Conservation (phyloP, 192 early-diverging fungal species). For the Borealophlyctis nickersoniae region DNA sequence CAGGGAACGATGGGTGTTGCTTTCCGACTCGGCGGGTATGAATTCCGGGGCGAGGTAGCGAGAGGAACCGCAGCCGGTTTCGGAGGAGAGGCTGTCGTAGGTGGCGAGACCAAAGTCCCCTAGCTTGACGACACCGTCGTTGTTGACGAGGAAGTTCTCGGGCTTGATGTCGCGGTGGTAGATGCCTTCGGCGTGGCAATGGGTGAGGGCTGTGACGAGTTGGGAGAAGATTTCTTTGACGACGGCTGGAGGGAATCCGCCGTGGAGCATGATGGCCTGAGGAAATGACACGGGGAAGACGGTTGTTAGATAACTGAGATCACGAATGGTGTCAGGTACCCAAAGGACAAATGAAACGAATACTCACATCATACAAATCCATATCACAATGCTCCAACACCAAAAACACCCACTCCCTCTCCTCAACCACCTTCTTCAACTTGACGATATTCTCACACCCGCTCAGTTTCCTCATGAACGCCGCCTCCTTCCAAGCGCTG, state of each 20-base stretch:
- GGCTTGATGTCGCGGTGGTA: slow-evolving; percentile 95
- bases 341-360: slow-evolving; percentile 1
- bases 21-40: slow-evolving; percentile 12
- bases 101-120: slow-evolving; percentile 95
- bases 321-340: neutral
- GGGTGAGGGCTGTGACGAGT: slow-evolving; percentile 72
- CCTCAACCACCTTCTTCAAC: slow-evolving; percentile 23
- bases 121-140: slow-evolving; percentile 65
- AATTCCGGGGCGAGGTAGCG: slow-evolving; percentile 86
- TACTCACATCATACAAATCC: slow-evolving; percentile 38
- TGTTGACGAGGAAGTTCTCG: slow-evolving; percentile 76
- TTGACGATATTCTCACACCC: slow-evolving; percentile 20
- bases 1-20: slow-evolving; percentile 35
- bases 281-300: slow-evolving; percentile 7
- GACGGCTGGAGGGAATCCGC: slow-evolving; percentile 16
- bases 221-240: slow-evolving; percentile 65
- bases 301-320: no score
- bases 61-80: slow-evolving; percentile 83
- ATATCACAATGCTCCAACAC: slow-evolving; percentile 30
- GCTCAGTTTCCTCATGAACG: slow-evolving; percentile 24
- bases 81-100: slow-evolving; percentile 63
- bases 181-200: slow-evolving; percentile 73
- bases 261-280: slow-evolving; percentile 24
- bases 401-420: slow-evolving; percentile 22
- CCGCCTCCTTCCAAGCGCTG: slow-evolving; percentile 30